Evolutionary conservation across 31 red algal species (phyloP).

Genomic region (Endocladia muricata): DNA sequence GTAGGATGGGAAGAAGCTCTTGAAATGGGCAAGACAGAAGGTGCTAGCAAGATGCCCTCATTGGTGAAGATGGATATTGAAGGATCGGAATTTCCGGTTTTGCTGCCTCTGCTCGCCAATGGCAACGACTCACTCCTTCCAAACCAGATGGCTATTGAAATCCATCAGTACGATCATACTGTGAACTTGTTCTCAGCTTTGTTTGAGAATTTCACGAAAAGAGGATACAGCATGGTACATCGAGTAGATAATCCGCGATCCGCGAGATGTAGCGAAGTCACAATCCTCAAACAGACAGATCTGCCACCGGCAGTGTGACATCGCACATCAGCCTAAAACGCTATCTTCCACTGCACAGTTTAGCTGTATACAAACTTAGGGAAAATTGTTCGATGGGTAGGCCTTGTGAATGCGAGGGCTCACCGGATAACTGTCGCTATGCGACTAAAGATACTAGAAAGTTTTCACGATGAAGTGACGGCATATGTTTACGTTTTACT

Average conservation of each 20-base stretch:
- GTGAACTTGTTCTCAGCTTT: neutral
- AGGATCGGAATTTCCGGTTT: conserved; percentile 3
- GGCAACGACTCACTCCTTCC: neutral
- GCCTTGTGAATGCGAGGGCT: too few relatives aligned
- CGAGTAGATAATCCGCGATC: conserved; percentile 9
- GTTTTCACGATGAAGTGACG: too few relatives aligned
- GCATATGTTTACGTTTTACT: too few relatives aligned
- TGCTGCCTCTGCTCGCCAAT: neutral
- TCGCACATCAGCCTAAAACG: too few relatives aligned
- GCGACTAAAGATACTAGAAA: too few relatives aligned
- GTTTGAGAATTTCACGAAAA: neutral
- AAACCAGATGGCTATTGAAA: conserved; percentile 24
- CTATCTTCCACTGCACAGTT: too few relatives aligned
- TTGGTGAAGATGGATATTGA: conserved; percentile 36
- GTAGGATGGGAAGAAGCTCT: neutral
- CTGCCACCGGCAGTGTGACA: too few relatives aligned
- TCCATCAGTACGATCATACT: too few relatives aligned
- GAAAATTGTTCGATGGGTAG: too few relatives aligned
- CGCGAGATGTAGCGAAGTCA: neutral
- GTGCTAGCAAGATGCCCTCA: neutral
- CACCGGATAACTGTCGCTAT: too few relatives aligned
- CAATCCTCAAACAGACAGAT: neutral
- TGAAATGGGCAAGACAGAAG: neutral
- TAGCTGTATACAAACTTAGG: too few relatives aligned
- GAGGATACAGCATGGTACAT: conserved; percentile 2